Base-by-base conservation (phyloP, 768 basidiomycete species). In the Kondoa subrosea region DNA sequence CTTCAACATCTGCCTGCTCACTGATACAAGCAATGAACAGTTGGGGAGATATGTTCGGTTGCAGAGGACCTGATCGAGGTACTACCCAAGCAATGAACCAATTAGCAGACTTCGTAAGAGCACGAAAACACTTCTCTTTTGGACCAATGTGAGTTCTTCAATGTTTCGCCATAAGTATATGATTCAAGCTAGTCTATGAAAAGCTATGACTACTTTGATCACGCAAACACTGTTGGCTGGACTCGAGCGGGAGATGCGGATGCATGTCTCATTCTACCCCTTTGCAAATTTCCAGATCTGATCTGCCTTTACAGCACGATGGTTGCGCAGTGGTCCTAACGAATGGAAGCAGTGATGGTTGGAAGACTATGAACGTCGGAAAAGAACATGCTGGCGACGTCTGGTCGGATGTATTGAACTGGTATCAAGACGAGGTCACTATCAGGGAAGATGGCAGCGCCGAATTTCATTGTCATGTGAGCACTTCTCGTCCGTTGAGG, bases 401-500 rank as follows among this genome's bases (percentile, higher is more conserved):
- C 29, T 81, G 79, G 79, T 78, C 78, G 1, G 81, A 81, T 70
- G 73, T 78, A 21, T 73, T 81, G 14, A 80, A 80, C 2, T 81
- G 81, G 81, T 74, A 76, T 60, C 73, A 80, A 64, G 79, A 78
- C 8, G 34, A 66, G 69, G 71, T 81, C 66, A 76, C 73, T 21
- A 79, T 81, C 34, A 78, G 76, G 27, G 78, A 80, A 25, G 80
- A 80, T 64, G 80, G 79, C 21, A 80, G 79, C 78, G 80, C 77
- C 8, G 77, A 78, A 56, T 81, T 81, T 77, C 70, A 66, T 34
- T 80, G 76, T 66, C 77, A 77, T n/a, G 72, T 75, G 12, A 74
- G 76, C 65, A 77, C 76, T 70, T 75, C 80, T 50, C 12, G 12
- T 50, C 21, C 40, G 21, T 21, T 50, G 40, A 8, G 12, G 21